Conservation (phyloP, 805 yeast species). For the Metschnikowia bowlesiae region DNA sequence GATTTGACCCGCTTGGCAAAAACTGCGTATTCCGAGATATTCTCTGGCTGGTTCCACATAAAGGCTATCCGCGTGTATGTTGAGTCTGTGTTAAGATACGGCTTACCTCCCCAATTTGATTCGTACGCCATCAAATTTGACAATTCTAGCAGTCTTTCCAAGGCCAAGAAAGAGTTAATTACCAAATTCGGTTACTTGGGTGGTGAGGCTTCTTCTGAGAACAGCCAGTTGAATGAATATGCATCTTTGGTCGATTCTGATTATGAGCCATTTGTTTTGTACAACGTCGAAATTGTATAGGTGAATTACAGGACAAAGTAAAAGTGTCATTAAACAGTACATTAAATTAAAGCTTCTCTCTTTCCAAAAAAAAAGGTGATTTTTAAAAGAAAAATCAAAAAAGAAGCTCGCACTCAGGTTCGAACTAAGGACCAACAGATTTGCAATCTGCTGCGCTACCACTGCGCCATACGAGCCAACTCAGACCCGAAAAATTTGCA, state of each 20-base stretch:
- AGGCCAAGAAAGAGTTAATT: constrained; percentile 66
- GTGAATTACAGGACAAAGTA: not conserved
- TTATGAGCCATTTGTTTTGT: constrained; percentile 93
- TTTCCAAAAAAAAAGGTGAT: too few relatives aligned
- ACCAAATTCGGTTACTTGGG: constrained; percentile 83
- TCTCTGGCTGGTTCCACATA: constrained; percentile 85
- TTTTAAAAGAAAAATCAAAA: constrained; percentile 12
- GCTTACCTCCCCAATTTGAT: constrained; percentile 89
- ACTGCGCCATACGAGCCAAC: constrained; percentile 80
- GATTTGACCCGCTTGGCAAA: constrained; percentile 80
- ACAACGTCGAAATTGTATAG: constrained; percentile 42
- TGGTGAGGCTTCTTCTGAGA: constrained; percentile 76
- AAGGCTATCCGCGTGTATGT: constrained; percentile 84
- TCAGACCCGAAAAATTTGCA: too few relatives aligned
- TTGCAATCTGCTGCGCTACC: constrained; percentile 99
- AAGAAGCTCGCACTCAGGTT: constrained; percentile 81
- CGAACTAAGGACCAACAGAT: constrained; percentile 98
- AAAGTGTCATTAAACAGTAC: not conserved
- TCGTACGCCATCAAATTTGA: constrained; percentile 45
- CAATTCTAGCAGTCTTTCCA: constrained; percentile 36
- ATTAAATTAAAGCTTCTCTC: not conserved
- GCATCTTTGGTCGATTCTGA: constrained; percentile 91
- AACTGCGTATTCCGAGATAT: constrained; percentile 85
- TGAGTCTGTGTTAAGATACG: constrained; percentile 92
- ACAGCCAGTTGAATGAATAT: constrained; percentile 77